A percentile compares a stretch with the other conserved stretches of the same genome.
Evolutionary conservation across 495 filamentous ascomycete species (phyloP).

Genomic region (Penicillium verhagenii): DNA sequence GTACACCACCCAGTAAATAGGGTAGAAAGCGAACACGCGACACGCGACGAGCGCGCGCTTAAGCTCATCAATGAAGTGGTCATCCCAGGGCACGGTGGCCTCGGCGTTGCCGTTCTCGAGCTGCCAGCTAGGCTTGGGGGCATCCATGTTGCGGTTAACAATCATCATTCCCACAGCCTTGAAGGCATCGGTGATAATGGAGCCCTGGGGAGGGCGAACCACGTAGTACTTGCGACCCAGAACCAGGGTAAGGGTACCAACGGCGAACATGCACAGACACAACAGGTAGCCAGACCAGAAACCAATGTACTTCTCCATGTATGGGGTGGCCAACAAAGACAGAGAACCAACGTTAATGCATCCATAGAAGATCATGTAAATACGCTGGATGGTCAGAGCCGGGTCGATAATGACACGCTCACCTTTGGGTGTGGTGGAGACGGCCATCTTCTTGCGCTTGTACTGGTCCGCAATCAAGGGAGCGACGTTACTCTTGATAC

Average conservation of each 20-base stretch:
- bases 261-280: constrained; percentile 58
- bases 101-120: constrained; percentile 39
- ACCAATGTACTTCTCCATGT: constrained; percentile 64
- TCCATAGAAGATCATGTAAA: constrained; percentile 73
- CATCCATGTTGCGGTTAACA: constrained; percentile 53
- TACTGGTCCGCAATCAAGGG: constrained; percentile 71
- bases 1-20: constrained; percentile 62
- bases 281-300: constrained; percentile 79
- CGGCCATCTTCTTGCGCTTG: constrained; percentile 59
- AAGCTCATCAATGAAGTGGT: constrained; percentile 64
- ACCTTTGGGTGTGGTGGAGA: constrained; percentile 55
- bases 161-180: constrained; percentile 59
- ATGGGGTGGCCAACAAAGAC: constrained; percentile 61
- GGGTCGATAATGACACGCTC: constrained; percentile 77
- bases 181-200: constrained; percentile 61
- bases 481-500: constrained; percentile 71
- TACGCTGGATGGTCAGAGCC: constrained; percentile 67
- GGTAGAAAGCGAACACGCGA: constrained; percentile 60
- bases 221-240: constrained; percentile 58
- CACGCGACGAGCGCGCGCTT: constrained; percentile 59
- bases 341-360: constrained; percentile 77
- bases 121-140: constrained; percentile 60
- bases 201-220: constrained; percentile 62
- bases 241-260: constrained; percentile 52
- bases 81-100: constrained; percentile 51